Base-by-base conservation (phyloP, 1,139 yeast species). In the Entelexis sorbosivorans region DNA sequence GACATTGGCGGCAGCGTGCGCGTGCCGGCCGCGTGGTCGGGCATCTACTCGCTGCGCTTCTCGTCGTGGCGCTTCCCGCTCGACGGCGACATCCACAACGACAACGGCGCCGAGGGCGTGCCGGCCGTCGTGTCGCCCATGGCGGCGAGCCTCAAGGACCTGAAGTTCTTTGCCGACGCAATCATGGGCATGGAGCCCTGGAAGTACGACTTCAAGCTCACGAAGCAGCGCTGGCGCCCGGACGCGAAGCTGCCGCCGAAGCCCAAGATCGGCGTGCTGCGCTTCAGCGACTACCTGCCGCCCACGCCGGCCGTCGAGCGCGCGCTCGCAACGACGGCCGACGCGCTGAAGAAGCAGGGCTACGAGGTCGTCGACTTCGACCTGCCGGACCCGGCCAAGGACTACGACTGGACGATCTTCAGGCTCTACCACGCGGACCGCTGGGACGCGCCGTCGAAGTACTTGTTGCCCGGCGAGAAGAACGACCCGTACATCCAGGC, bases 231-330 rank as follows among this genome's bases (percentile, higher is more conserved):
- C 22, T 83, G 91, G 89, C 73, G 77, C 59, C 11, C 34, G 13
- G 69, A 68, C 6, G 66, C 64, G 22, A 53, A 54, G 40, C 66
- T 81, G 2, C 72, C 76, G 4, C 59, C 66, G 38, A 73, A 78
- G 56, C 61, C 76, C 44, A 69, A 67, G 44, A 64, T 77, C 47
- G 81, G 78, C 11, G 71, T 78, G 24, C 57, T 72, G 51, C 69
- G 65, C 56, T 71, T 70, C 56, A 75, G 73, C 59, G 73, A 70
- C 9, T 69, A 75, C 32, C 72, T 75, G 24, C 69, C 68, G 36
- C 80, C 81, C 17, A 67, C 76, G 14, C 91, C 89, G 24, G 89
- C 89, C 52, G 76, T 81, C 52, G 59, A 69, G 10, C 71, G 82
- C 51, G 83, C 79, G 14, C 61, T 80, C 56, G 67, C 73, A 24